Conservation (phyloP, 169 alveolate genomes). For the Cryptosporidium canis region DNA sequence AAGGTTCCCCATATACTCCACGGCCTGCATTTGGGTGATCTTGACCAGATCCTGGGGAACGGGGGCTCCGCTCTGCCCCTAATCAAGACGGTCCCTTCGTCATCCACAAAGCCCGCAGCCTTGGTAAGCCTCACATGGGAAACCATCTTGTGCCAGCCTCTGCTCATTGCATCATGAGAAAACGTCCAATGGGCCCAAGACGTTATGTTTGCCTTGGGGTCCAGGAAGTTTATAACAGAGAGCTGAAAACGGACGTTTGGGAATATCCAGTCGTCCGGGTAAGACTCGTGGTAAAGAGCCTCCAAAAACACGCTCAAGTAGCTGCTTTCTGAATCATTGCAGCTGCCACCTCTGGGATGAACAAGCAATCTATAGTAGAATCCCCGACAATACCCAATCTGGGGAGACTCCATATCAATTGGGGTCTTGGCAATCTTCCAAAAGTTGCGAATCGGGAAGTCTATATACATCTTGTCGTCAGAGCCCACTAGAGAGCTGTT, state of each 20-base stretch:
- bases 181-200: conserved; percentile 93
- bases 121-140: conserved; percentile 87
- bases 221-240: conserved; percentile 87
- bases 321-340: conserved; percentile 87
- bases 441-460: conserved; percentile 86
- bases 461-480: conserved; percentile 80
- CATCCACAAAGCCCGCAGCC: conserved; percentile 89
- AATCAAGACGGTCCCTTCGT: conserved; percentile 87
- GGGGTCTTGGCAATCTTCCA: conserved; percentile 91
- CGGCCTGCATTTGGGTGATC: conserved; percentile 84
- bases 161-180: conserved; percentile 86
- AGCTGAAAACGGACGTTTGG: conserved; percentile 91
- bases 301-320: conserved; percentile 89
- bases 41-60: conserved; percentile 87
- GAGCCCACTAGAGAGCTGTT: conserved; percentile 14
- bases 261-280: conserved; percentile 91
- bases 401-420: conserved; percentile 90
- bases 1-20: conserved; percentile 85
- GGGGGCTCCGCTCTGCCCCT: conserved; percentile 92
- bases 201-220: conserved; percentile 88
- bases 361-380: conserved; percentile 85
- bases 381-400: conserved; percentile 88
- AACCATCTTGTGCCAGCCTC: conserved; percentile 93
- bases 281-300: conserved; percentile 89
- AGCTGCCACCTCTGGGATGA: conserved; percentile 90